Base-by-base conservation (phyloP, 2,329 filamentous ascomycete genomes). In the Acephala macrosclerotiorum region DNA sequence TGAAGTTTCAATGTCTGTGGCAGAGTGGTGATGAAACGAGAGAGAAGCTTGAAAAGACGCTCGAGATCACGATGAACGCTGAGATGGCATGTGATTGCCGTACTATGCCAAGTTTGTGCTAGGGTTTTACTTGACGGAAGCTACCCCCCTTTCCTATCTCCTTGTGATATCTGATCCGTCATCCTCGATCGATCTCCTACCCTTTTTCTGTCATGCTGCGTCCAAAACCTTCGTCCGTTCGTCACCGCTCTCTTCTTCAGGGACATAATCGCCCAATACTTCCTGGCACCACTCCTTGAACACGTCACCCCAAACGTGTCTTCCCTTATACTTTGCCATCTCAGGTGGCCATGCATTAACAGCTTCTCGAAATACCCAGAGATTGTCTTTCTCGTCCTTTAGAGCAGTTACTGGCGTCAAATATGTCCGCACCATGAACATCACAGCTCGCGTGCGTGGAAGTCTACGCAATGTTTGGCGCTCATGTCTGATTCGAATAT, bases 321-420 rank as follows among this genome's bases (percentile, higher is more conserved):
- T 87, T 0, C 92, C 92, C 79, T 96, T 95, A 76, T 96, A 96
- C 69, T 79, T 81, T 12, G 85, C 85, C 18, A 95, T 91, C 77
- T 92, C 88, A 42, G 89, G 86, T 0, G 89, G 91, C 92, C 92
- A 96, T 75, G 91, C 94, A 26, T 91, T 81, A 4, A 96, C 80
- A 1, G 91, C 92, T 70, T 89, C 91, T 0, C 91, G 92, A 72
- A 96, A 76, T 20, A 91, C 77, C 0, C 92, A 91, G 0, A 92
- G 91, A 0, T 94, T 91, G 74, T 91, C 91, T 20, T 88, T 88
- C 64, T 89, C 86, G 2, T 81, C 80, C 70, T 83, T 84, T 58
- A 90, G 76, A 65, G 85, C 80, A 35, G 72, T 72, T 7, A 90
- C 75, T 1, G 81, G 80, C 74, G 88, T 88, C 66, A 82, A 77